phyloP scores from a whole-genome alignment of 2,329 filamentous ascomycete species.

The Knufia fluminis region DNA sequence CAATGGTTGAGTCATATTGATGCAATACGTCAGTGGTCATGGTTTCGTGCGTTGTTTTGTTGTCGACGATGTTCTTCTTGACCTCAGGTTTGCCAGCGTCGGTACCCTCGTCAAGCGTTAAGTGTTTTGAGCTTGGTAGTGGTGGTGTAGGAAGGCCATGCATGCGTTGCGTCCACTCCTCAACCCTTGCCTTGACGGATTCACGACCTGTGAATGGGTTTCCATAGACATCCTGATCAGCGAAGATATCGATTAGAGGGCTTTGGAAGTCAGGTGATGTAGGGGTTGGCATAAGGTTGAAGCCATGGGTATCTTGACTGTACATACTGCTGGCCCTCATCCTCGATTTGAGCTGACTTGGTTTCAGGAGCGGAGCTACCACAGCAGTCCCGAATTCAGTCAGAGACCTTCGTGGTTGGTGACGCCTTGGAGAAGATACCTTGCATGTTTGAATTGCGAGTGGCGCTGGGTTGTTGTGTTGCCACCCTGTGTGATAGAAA shows the following conservation, averaged over 20 bases:
- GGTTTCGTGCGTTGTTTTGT: too few relatives aligned
- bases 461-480: neutral
- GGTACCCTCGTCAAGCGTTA: neutral
- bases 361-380: neutral
- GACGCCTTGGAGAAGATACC: neutral
- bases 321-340: slow-evolving; percentile 17
- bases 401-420: neutral
- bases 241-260: neutral
- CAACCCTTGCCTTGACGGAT: slow-evolving; percentile 1
- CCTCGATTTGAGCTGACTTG: neutral
- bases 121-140: neutral
- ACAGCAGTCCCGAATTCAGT: neutral
- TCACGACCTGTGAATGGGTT: slow-evolving; percentile 2
- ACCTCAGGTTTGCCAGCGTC: neutral
- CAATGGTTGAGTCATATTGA: neutral
- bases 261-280: slow-evolving; percentile 1
- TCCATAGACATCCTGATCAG: neutral
- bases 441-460: neutral
- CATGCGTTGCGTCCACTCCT: slow-evolving; percentile 3
- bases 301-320: slow-evolving; percentile 15
- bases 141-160: neutral
- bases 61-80: neutral
- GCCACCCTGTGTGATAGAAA: neutral
- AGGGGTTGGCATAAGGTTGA: slow-evolving; percentile 12
- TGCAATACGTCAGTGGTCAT: neutral